Conservation (phyloP, 306 rosid species). For the Cyamopsis tetragonoloba region DNA sequence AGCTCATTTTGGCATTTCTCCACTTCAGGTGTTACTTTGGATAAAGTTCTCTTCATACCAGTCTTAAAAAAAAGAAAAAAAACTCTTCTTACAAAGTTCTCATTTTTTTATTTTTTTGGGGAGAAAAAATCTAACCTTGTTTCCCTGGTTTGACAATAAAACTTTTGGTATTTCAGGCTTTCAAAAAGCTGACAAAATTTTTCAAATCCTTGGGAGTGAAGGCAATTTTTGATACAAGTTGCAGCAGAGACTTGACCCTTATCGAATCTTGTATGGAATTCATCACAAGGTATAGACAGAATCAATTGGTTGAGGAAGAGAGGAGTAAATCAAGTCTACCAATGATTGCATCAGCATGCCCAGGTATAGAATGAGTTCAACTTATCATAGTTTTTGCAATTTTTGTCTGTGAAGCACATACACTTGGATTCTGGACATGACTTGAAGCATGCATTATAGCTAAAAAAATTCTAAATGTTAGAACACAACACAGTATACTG, state of each 20-base stretch:
- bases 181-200: conserved; percentile 67
- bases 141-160: background rate
- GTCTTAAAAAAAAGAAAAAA: background rate
- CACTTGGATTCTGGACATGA: background rate
- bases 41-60: background rate
- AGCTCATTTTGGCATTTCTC: conserved; percentile 79
- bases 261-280: conserved; percentile 82
- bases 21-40: conserved; percentile 53
- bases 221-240: conserved; percentile 88
- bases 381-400: conserved; percentile 3
- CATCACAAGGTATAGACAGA: conserved; percentile 64
- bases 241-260: conserved; percentile 84
- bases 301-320: conserved; percentile 43
- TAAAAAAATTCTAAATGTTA: background rate
- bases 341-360: conserved; percentile 96
- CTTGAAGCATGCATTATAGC: background rate
- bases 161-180: conserved; percentile 49
- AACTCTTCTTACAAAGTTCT: background rate
- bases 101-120: background rate
- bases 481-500: background rate
- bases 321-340: conserved; percentile 54
- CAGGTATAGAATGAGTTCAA: conserved; percentile 59
- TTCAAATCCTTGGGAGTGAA: conserved; percentile 87
- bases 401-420: conserved; percentile 9
- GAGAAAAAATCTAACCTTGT: background rate